phyloP scores from a whole-genome alignment of 257 asterid genomes.

The Solanum tarijense region DNA sequence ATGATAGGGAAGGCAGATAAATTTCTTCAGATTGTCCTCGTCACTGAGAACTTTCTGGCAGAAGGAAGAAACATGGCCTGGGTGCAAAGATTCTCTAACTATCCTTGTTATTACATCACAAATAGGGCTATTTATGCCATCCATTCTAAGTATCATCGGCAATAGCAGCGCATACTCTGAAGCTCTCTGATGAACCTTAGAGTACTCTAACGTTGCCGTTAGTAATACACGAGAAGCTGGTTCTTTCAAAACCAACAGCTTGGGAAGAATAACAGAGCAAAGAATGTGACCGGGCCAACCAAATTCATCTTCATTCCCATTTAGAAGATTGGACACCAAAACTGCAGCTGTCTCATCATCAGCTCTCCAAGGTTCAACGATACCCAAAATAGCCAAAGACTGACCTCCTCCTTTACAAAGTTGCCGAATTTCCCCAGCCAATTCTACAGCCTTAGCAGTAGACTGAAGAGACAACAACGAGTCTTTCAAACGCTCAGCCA shows the following conservation, averaged over 20 bases:
- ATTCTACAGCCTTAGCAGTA: slow-evolving; percentile 26
- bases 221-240: slow-evolving; percentile 49
- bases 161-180: slow-evolving; percentile 54
- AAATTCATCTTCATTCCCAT: slow-evolving; percentile 26
- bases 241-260: slow-evolving; percentile 34
- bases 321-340: slow-evolving; percentile 34
- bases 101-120: slow-evolving; percentile 52
- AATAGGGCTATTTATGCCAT: slow-evolving; percentile 46
- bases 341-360: slow-evolving; percentile 60
- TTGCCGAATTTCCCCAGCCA: slow-evolving; percentile 31
- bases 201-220: slow-evolving; percentile 35
- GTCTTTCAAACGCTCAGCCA: slow-evolving; percentile 24
- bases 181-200: slow-evolving; percentile 57
- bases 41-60: slow-evolving; percentile 42
- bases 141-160: slow-evolving; percentile 39
- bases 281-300: slow-evolving; percentile 55
- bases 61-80: slow-evolving; percentile 57
- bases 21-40: slow-evolving; percentile 18
- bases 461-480: slow-evolving; percentile 24
- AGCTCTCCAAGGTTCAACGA: slow-evolving; percentile 59
- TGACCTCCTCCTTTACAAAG: slow-evolving; percentile 28
- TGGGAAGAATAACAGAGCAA: slow-evolving; percentile 63
- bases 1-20: slow-evolving; percentile 56
- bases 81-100: slow-evolving; percentile 56
- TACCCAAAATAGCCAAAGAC: slow-evolving; percentile 28